phyloP scores from a whole-genome alignment of 148 eudicot species.

The Cornus suecica region DNA sequence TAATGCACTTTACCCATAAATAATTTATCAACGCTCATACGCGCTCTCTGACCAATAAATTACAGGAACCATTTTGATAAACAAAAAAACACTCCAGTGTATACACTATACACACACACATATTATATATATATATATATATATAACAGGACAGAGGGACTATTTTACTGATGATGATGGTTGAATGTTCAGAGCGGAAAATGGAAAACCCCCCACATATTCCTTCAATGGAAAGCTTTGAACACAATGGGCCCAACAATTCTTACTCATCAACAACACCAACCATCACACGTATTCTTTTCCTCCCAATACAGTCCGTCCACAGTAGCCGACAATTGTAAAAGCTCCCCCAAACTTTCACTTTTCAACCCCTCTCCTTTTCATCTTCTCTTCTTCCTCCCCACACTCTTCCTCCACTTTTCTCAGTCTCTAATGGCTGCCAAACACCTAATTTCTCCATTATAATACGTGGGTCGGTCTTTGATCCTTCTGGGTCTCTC shows the following conservation, averaged over 20 bases:
- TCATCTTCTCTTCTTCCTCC: background rate
- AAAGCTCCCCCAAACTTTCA: conserved; percentile 6
- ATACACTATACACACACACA: no score
- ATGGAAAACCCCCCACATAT: conserved; percentile 3
- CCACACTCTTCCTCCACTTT: conserved; percentile 18
- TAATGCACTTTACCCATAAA: no score
- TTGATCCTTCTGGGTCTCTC: conserved; percentile 34
- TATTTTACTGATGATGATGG: background rate
- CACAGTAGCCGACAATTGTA: background rate
- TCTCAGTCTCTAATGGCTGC: conserved; percentile 41
- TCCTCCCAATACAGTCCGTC: background rate
- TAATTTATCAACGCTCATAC: no score
- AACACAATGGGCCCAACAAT: conserved; percentile 18
- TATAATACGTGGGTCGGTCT: conserved; percentile 19
- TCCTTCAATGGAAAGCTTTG: conserved; percentile 20
- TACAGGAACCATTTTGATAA: no score
- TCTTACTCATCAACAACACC: background rate
- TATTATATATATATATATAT: background rate
- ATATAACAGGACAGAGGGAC: background rate
- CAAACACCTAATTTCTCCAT: conserved; percentile 28
- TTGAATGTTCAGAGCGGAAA: conserved; percentile 3
- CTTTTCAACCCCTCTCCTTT: conserved; percentile 27
- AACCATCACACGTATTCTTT: conserved; percentile 10
- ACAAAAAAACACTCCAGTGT: no score
- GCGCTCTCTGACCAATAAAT: no score